phyloP scores from a whole-genome alignment of 495 filamentous ascomycete species.

The Neurospora tetraspora region DNA sequence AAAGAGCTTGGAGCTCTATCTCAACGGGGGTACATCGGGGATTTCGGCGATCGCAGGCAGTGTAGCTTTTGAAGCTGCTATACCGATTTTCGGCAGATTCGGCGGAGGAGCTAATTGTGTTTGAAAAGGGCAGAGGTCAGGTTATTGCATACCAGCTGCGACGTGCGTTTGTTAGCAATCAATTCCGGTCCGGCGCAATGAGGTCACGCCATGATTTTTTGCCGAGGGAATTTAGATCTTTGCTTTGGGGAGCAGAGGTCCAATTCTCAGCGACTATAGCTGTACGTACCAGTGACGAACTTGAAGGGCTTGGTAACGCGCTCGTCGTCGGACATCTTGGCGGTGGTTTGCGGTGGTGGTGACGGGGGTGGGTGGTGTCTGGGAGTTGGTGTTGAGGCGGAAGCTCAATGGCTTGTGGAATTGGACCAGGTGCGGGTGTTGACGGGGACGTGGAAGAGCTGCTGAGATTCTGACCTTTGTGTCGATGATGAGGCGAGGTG shows the following conservation, averaged over 20 bases:
- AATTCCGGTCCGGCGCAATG: constrained; percentile 1
- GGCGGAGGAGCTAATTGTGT: not conserved
- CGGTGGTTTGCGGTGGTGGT: constrained; percentile 15
- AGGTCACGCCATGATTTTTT: constrained; percentile 28
- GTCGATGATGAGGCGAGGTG: constrained; percentile 10
- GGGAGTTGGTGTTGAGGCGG: constrained; percentile 7
- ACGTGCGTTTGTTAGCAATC: constrained; percentile 13
- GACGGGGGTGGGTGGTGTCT: constrained; percentile 7
- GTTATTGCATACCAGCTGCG: constrained; percentile 38
- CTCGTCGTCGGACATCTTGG: constrained; percentile 81
- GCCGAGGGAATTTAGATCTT: constrained; percentile 20
- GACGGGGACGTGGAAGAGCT: not conserved
- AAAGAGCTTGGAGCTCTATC: not conserved
- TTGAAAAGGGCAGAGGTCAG: not conserved
- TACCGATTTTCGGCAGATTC: constrained; percentile 4
- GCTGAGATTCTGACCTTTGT: constrained; percentile 1
- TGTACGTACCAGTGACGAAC: constrained; percentile 89
- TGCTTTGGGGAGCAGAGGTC: not conserved
- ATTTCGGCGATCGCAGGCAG: not conserved
- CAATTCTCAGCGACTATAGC: not conserved
- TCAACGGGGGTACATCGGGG: not conserved
- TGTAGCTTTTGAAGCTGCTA: not conserved
- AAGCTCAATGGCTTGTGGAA: constrained; percentile 10
- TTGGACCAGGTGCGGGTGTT: constrained; percentile 3
- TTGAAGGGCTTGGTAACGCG: constrained; percentile 99